Base-by-base conservation (phyloP, 371 early-diverging fungal genomes). In the Rhizomucor pusillus region DNA sequence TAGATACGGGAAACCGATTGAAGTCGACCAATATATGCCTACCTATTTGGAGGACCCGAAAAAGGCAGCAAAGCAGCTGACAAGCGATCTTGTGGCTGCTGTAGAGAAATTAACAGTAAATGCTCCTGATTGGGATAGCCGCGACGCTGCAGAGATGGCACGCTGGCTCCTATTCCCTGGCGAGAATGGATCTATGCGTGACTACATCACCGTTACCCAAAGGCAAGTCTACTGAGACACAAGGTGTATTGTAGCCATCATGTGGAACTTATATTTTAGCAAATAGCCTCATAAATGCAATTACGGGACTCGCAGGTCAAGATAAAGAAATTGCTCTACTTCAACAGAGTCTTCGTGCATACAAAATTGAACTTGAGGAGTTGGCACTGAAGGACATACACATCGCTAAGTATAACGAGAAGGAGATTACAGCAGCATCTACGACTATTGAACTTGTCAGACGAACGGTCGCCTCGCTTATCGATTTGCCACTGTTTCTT, bases 1-100 rank as follows among this genome's bases (percentile, higher is more conserved):
- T 43, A 80, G 79, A 41, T 80, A 73, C 43, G 84, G 84, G 24
- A 64, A 71, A 41, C 80, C 81, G n/a, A 78, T 83, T 20, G 47
- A 69, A 6, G 66, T 78, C n/a, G 77, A 75, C 19, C 52, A 60
- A 1, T 75, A 74, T 47, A 41, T 80, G 47, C 52, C 66, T 13
- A 57, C 77, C 3, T 83, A 75, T 48, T 51, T 64, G 16, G 43
- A 65, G 24, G 80, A 83, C 57, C 63, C 69, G 12, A 73, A 75
- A 51, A 51, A 57, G 19, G 71, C 76, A 1, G 84, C 79, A 39
- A 83, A 83, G 50, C 60, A 59, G 52, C 60, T 83, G 43, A 81
- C 81, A 16, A 63, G 46, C 22, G 74, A 66, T 16, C 58, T 77
- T 2, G 60, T 66, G 36, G 20, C 24, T 18, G 67, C 80, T 9